Conservation (phyloP, 495 filamentous ascomycete genomes). For the Terfezia claveryi region DNA sequence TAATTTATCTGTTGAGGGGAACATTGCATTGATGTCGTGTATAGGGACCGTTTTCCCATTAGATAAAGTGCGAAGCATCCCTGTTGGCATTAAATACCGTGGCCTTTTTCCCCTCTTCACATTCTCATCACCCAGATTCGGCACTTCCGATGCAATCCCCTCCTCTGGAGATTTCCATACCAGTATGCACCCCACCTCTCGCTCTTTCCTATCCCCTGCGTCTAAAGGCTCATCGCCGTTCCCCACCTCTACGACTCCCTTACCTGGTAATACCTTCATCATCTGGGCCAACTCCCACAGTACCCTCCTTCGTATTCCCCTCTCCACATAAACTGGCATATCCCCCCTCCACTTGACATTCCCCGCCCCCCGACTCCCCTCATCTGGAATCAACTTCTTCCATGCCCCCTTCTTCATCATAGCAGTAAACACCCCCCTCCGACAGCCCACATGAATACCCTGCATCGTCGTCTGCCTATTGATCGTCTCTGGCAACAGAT, state of each 20-base stretch:
- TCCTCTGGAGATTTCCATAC: constrained; percentile 1
- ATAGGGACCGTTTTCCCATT: constrained; percentile 9
- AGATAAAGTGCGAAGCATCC: constrained; percentile 2
- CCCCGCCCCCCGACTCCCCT: neutral
- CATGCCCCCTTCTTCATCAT: neutral
- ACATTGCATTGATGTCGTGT: constrained; percentile 1
- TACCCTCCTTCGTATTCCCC: constrained; percentile 8
- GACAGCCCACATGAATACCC: neutral
- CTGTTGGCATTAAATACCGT: neutral
- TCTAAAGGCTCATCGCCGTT: neutral
- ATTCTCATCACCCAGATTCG: neutral
- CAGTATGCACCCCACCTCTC: constrained; percentile 10
- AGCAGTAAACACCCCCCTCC: neutral
- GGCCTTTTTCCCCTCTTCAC: neutral
- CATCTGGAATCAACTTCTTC: constrained; percentile 6
- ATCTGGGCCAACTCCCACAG: constrained; percentile 13
- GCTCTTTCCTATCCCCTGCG: neutral
- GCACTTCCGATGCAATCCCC: neutral
- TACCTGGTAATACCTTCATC: constrained; percentile 29
- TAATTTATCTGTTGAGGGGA: too few relatives aligned
- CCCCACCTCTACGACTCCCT: constrained; percentile 31
- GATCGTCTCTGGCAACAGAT: neutral
- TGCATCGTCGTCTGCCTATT: neutral
- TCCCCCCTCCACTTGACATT: constrained; percentile 5
- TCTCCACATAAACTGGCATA: constrained; percentile 9